A percentile compares a stretch with the other conserved stretches of the same genome.
phyloP scores from a whole-genome alignment of 2,329 filamentous ascomycete species.

The Talaromyces sp. region DNA sequence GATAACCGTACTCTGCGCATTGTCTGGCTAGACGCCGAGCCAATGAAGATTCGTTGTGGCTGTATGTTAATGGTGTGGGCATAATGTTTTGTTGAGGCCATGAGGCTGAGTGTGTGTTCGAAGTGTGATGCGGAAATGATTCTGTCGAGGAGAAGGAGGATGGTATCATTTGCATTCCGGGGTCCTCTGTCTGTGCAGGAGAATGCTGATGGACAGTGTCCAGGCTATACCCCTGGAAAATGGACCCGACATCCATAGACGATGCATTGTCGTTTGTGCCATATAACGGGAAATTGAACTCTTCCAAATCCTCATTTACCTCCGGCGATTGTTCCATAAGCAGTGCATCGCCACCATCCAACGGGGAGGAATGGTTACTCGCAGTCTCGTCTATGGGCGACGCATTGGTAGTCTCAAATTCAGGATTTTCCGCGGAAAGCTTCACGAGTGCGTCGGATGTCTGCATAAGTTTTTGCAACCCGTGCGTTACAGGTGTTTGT shows the following conservation, averaged over 20 bases:
- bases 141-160: background rate
- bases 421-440: conserved; percentile 25
- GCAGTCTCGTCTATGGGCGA: conserved; percentile 1
- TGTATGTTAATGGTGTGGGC: conserved; percentile 49
- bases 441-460: conserved; percentile 55
- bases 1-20: conserved; percentile 58
- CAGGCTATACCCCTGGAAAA: background rate
- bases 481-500: conserved; percentile 53
- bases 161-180: background rate
- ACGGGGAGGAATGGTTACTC: background rate
- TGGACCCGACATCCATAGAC: background rate
- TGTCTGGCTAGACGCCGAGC: conserved; percentile 64
- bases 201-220: background rate
- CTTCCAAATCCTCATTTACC: background rate
- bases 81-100: conserved; percentile 16
- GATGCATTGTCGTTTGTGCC: background rate
- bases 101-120: conserved; percentile 19
- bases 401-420: background rate
- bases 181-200: background rate
- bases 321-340: background rate
- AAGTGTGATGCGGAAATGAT: conserved; percentile 20
- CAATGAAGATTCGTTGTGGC: conserved; percentile 62
- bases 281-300: background rate
- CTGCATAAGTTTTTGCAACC: conserved; percentile 54
- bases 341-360: background rate